phyloP scores from a whole-genome alignment of 345 rosid species.

The Rhizophora apiculata region DNA sequence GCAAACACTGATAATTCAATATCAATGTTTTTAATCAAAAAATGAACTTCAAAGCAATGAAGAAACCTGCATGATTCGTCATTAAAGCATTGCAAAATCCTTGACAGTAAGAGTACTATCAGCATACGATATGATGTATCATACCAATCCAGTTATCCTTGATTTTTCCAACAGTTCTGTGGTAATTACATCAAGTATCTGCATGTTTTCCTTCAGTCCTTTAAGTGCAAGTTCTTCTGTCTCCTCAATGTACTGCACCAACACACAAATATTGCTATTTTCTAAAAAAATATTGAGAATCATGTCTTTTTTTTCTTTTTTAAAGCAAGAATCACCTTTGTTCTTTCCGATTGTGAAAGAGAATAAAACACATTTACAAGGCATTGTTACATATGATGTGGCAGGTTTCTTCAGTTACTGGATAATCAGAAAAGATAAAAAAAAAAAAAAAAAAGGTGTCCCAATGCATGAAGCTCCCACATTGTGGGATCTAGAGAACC shows the following conservation, averaged over 20 bases:
- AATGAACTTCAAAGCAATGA: neutral
- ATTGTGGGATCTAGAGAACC: too few relatives aligned
- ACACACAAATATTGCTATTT: slow-evolving; percentile 15
- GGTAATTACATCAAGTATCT: slow-evolving; percentile 67
- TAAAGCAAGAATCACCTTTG: neutral
- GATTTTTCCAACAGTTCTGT: slow-evolving; percentile 66
- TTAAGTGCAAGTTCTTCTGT: slow-evolving; percentile 91
- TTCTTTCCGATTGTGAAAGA: too few relatives aligned
- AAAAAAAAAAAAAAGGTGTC: too few relatives aligned
- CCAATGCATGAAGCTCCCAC: too few relatives aligned
- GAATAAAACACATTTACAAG: neutral
- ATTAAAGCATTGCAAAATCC: neutral
- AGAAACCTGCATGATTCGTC: neutral
- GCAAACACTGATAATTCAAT: too few relatives aligned
- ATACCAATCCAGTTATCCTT: slow-evolving; percentile 95
- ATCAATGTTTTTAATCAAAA: neutral
- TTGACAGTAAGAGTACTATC: neutral
- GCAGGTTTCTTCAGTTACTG: neutral
- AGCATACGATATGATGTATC: slow-evolving; percentile 4
- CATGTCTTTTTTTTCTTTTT: too few relatives aligned
- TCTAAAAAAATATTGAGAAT: neutral
- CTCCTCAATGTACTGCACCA: slow-evolving; percentile 80
- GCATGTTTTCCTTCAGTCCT: slow-evolving; percentile 67
- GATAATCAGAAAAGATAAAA: too few relatives aligned
- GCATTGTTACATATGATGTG: neutral